Conservation (phyloP, 768 basidiomycete species). For the Boletus coccyginus region DNA sequence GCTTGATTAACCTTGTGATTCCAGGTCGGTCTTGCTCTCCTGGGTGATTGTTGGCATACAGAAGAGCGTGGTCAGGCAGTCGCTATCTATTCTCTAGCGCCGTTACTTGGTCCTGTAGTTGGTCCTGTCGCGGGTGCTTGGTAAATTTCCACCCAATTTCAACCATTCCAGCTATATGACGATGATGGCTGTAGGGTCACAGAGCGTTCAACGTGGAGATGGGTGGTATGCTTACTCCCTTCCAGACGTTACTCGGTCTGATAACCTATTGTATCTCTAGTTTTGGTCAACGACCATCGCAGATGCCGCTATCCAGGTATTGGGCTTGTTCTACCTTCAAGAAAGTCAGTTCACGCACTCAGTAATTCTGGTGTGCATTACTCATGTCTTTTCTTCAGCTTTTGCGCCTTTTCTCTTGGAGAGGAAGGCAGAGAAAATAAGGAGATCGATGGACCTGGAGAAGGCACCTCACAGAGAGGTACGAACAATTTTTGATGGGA, state of each 20-base stretch:
- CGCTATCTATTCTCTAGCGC: conserved; percentile 62
- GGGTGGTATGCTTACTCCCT: conserved; percentile 49
- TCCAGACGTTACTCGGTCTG: background rate
- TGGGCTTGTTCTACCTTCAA: conserved; percentile 55
- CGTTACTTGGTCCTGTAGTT: conserved; percentile 61
- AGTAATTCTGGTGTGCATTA: background rate
- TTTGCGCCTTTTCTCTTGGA: conserved; percentile 38
- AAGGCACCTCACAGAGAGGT: conserved; percentile 39
- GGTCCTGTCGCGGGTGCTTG: conserved; percentile 65
- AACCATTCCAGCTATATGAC: background rate
- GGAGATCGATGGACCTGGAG: conserved; percentile 45
- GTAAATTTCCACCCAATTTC: conserved; percentile 23
- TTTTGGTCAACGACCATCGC: conserved; percentile 69
- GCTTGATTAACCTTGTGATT: background rate
- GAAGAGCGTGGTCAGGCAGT: conserved; percentile 66
- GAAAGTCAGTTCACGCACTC: conserved; percentile 49
- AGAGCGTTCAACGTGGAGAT: conserved; percentile 63
- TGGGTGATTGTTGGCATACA: conserved; percentile 58
- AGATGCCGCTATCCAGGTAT: conserved; percentile 50
- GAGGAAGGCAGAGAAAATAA: conserved; percentile 48
- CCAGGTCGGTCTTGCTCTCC: conserved; percentile 63
- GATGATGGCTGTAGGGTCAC: conserved; percentile 41
- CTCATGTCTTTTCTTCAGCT: conserved; percentile 21
- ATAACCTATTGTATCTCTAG: conserved; percentile 22
- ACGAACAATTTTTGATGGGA: conserved; percentile 45